Evolutionary conservation across 202 grass and related monocot genomes (phyloP).

Genomic region (Schoenoplectus tabernaemontani): DNA sequence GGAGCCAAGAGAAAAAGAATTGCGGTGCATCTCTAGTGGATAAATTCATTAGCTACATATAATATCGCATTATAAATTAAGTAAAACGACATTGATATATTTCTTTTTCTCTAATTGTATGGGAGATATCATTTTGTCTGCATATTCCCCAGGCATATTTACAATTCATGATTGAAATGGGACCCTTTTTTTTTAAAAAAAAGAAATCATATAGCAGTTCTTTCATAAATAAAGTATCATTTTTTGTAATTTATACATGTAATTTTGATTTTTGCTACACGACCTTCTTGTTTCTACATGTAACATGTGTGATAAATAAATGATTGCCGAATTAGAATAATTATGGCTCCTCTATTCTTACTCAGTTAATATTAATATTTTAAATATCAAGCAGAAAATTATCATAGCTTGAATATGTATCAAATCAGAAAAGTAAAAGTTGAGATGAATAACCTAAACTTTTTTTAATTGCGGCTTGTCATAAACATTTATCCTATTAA

Average conservation of each 20-base stretch:
- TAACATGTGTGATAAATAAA: not conserved
- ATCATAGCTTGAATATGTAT: not conserved
- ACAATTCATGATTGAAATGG: not conserved
- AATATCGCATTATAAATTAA: not conserved
- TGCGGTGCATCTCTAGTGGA: constrained; percentile 5
- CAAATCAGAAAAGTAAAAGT: constrained; percentile 11
- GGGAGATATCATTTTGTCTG: not conserved
- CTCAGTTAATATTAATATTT: not conserved
- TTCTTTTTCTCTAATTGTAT: not conserved
- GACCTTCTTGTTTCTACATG: not conserved
- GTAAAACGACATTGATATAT: not conserved
- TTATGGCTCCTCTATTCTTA: not conserved
- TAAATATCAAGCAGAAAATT: not conserved
- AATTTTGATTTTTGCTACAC: not conserved
- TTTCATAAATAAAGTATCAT: not conserved
- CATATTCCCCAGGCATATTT: not conserved
- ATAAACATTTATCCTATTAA: not conserved
- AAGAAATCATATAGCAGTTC: not conserved
- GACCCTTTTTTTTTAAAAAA: not conserved
- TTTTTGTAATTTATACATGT: not conserved
- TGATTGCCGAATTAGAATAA: not conserved
- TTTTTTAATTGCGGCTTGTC: not conserved
- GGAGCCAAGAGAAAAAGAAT: not conserved
- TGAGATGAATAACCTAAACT: not conserved
- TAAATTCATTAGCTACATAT: constrained; percentile 4